A percentile compares a stretch with the other conserved stretches of the same genome.
These are phyloP conservation scores for Zygosaccharomyces pseudorouxii DNA, from an alignment of 805 yeast species.

Conservation along the genomic window DNA sequence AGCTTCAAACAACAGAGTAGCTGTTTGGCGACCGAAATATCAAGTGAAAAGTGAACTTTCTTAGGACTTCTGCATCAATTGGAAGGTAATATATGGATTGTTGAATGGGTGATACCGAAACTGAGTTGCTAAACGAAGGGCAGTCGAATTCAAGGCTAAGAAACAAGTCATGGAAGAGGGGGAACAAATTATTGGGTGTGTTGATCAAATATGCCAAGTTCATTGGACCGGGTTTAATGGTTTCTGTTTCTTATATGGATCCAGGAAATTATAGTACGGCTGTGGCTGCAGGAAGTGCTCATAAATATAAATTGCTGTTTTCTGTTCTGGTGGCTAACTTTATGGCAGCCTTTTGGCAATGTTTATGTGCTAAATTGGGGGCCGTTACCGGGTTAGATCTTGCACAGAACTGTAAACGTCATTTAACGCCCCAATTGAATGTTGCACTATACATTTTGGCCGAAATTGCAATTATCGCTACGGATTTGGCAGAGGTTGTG, in stretches of 20 bases:
- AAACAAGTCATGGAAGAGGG: constrained; percentile 2
- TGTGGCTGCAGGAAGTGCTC: constrained; percentile 89
- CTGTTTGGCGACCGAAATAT: background rate
- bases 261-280: constrained; percentile 97
- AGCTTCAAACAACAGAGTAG: background rate
- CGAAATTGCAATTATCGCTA: constrained; percentile 87
- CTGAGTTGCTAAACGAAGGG: constrained; percentile 2
- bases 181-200: constrained; percentile 14
- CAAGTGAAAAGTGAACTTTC: background rate
- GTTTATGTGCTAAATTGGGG: constrained; percentile 81
- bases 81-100: constrained; percentile 1
- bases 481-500: constrained; percentile 94
- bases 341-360: constrained; percentile 82
- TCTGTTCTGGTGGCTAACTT: constrained; percentile 74
- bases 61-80: background rate
- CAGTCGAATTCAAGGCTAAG: constrained; percentile 1
- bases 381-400: constrained; percentile 91
- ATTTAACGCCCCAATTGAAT: constrained; percentile 60
- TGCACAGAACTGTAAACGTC: constrained; percentile 79
- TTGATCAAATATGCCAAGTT: constrained; percentile 52
- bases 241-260: constrained; percentile 92
- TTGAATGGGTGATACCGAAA: constrained; percentile 6
- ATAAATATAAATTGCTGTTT: constrained; percentile 72
- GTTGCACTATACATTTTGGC: constrained; percentile 67
- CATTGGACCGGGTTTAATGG: constrained; percentile 96